Percentiles rank a stretch among this genome's conserved stretches.
These are phyloP conservation scores for Endogone sp. DNA, from an alignment of 192 early-diverging fungal species.

Conservation along the genomic window DNA sequence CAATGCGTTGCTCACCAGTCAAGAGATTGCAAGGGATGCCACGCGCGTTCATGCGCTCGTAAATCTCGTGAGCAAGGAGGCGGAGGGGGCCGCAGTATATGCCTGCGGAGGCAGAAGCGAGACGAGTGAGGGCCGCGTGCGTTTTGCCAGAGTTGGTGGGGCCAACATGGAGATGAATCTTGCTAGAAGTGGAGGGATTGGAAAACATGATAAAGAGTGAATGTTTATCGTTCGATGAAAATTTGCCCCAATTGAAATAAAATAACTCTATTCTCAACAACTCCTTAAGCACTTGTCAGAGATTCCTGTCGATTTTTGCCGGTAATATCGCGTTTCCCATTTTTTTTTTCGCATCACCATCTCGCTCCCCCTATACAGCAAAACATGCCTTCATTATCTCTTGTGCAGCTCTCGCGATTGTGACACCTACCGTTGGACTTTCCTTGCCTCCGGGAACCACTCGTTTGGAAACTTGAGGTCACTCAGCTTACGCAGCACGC, in stretches of 20 bases:
- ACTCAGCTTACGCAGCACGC: constrained; percentile 54
- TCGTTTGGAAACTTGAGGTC: constrained; percentile 80
- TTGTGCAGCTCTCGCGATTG: too few relatives aligned
- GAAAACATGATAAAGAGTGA: not conserved
- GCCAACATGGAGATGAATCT: constrained; percentile 90
- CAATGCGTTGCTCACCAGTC: constrained; percentile 86
- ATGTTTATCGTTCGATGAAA: not conserved
- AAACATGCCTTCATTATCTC: not conserved
- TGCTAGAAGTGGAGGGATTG: constrained; percentile 30
- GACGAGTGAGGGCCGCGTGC: constrained; percentile 74
- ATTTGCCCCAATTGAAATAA: not conserved
- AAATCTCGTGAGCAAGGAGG: constrained; percentile 91
- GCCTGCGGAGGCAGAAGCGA: constrained; percentile 57
- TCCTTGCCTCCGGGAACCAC: constrained; percentile 72
- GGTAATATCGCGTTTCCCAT: too few relatives aligned
- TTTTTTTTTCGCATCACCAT: not conserved
- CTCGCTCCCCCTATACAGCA: not conserved
- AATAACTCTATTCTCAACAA: not conserved
- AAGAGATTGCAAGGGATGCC: constrained; percentile 80
- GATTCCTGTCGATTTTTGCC: too few relatives aligned
- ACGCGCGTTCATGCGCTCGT: constrained; percentile 70
- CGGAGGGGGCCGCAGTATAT: constrained; percentile 91
- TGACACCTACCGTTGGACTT: constrained; percentile 62
- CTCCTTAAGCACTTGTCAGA: too few relatives aligned
- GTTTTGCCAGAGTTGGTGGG: constrained; percentile 99